Evolutionary conservation across 352 stramenopile genomes (phyloP), one percentile per base, ranked within the genome.

Genomic region (Globisporangium ultimum): DNA sequence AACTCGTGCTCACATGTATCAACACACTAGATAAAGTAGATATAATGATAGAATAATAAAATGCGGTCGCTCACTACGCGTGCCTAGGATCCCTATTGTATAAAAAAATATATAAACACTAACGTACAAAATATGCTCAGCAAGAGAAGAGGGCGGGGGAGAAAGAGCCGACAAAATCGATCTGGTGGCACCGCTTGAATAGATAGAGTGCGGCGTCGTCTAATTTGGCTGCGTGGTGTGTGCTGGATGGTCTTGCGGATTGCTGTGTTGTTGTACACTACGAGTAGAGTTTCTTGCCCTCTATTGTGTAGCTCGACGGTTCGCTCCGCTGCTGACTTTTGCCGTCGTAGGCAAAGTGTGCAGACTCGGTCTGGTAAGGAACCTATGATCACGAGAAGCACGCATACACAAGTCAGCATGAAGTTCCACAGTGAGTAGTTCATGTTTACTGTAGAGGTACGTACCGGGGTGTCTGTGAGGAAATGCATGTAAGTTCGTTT

Each of bases 401-500:
- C 8, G 8, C 28, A 36, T 10, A 10, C 28, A 36, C 28, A 36
- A 36, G 28, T 36, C 28, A 36, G 28, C 28, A 11, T 36, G 4
- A 11, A 36, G 28, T 10, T 36, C 10, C 28, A 36, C 28, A 6
- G 28, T 10, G 28, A 36, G 28, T 5, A 36, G 28, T 5, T 36
- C 28, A 36, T 6, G 3, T 10, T 36, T 36, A 21, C 32, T 18
- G 11, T 11, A 34, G 12, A 18, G 14, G 11, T n/a, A 76, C 72
- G 48, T 66, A 83, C 74, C 57, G 67, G 50, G 40, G 67, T 66
- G 21, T 92, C 77, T 15, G 76, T 88, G 64, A 89, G 77, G 70
- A 89, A 88, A 60, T 92, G 80, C 74, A 87, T 88, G 71, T 78
- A 90, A 38, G 83, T 70, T 24, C 82, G 80, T 66, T 90, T 92